Percentiles rank a stretch among this genome's conserved stretches.
Conservation (phyloP, 2,329 filamentous ascomycete species). For the Nemania sp. region DNA sequence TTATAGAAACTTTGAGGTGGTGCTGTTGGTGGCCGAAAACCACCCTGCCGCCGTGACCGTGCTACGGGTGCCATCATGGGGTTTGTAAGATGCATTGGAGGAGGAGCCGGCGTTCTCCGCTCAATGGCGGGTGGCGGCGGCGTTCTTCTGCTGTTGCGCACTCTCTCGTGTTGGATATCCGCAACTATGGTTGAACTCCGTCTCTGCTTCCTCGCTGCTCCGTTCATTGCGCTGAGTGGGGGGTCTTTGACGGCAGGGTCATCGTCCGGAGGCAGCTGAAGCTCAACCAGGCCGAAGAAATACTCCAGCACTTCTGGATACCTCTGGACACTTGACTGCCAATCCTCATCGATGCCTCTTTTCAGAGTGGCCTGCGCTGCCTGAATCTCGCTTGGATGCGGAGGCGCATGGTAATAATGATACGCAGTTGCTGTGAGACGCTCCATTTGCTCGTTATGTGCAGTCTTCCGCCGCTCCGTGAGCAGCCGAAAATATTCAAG, state of each 20-base stretch:
- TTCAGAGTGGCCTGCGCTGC: conserved; percentile 70
- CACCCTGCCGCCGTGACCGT: conserved; percentile 29
- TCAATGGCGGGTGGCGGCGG: conserved; percentile 46
- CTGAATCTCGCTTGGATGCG: conserved; percentile 65
- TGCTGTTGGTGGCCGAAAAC: conserved; percentile 34
- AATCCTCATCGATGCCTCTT: conserved; percentile 77
- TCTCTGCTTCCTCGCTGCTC: conserved; percentile 53
- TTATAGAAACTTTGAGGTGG: conserved; percentile 34
- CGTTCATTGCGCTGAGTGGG: conserved; percentile 58
- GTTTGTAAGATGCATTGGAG: conserved; percentile 30
- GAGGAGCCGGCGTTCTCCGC: conserved; percentile 48
- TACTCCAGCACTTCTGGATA: conserved; percentile 85
- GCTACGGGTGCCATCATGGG: conserved; percentile 37
- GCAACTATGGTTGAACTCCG: conserved; percentile 47
- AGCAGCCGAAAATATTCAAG: conserved; percentile 67
- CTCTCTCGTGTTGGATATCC: conserved; percentile 43
- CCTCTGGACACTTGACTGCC: conserved; percentile 73
- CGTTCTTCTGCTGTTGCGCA: conserved; percentile 40
- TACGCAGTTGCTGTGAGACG: conserved; percentile 59
- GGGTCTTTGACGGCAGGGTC: conserved; percentile 64
- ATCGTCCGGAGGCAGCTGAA: conserved; percentile 67
- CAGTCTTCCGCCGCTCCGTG: conserved; percentile 63
- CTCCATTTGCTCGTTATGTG: conserved; percentile 60
- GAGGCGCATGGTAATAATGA: conserved; percentile 61
- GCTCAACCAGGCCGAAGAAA: conserved; percentile 72